Percentiles rank a stretch among this genome's conserved stretches.
phyloP scores from a whole-genome alignment of 1,139 yeast genomes.

The Debaryomycetaceae sp. region DNA sequence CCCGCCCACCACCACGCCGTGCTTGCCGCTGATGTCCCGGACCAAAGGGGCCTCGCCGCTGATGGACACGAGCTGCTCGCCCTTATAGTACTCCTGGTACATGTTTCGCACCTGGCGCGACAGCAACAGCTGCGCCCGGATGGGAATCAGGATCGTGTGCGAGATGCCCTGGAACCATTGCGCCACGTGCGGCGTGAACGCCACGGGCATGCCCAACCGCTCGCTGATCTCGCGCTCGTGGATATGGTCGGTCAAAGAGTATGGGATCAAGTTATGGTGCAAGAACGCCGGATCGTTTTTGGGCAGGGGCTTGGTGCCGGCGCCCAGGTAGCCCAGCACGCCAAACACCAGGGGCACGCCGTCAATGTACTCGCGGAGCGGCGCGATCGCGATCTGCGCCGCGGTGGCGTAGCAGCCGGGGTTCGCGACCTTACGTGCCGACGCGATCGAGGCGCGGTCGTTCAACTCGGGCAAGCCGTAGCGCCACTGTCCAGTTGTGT shows the following conservation, averaged over 20 bases:
- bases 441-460: constrained; percentile 51
- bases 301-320: constrained; percentile 97
- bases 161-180: constrained; percentile 99
- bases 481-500: constrained; percentile 75
- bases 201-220: constrained; percentile 68
- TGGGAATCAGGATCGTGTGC: constrained; percentile 83
- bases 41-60: constrained; percentile 90
- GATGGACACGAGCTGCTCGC: constrained; percentile 75
- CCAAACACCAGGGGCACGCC: constrained; percentile 86
- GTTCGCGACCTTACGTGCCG: constrained; percentile 80
- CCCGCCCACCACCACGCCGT: constrained; percentile 91
- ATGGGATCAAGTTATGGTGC: constrained; percentile 81
- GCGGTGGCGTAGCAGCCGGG: constrained; percentile 99
- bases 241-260: constrained; percentile 90
- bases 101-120: constrained; percentile 75
- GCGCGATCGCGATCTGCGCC: constrained; percentile 88
- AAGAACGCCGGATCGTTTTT: constrained; percentile 75
- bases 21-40: constrained; percentile 83
- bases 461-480: constrained; percentile 87
- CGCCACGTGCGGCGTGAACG: constrained; percentile 95
- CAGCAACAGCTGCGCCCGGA: constrained; percentile 56
- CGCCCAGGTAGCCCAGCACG: constrained; percentile 97
- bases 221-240: constrained; percentile 88
- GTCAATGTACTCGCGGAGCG: constrained; percentile 49
- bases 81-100: constrained; percentile 81